phyloP scores from a whole-genome alignment of 2,329 filamentous ascomycete genomes.

The Sclerotiophoma versabilis region DNA sequence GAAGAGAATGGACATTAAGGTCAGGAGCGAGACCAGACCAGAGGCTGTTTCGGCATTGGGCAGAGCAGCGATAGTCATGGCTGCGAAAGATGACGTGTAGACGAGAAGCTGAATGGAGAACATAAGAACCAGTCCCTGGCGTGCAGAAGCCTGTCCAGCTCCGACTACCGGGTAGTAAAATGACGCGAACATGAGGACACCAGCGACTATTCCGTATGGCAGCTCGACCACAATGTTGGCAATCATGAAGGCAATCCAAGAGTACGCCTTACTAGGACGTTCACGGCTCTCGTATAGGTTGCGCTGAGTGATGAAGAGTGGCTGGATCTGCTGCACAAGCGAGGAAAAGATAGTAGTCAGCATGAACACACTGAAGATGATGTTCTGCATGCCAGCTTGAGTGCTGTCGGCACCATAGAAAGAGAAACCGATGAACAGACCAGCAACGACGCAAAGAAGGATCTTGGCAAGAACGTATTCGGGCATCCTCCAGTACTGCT shows the following conservation, averaged over 20 bases:
- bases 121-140: constrained; percentile 66
- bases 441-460: constrained; percentile 32
- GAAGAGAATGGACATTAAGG: constrained; percentile 54
- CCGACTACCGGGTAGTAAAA: constrained; percentile 68
- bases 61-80: constrained; percentile 75
- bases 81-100: constrained; percentile 74
- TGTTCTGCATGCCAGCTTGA: constrained; percentile 54
- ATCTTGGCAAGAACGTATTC: constrained; percentile 51
- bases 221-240: constrained; percentile 76
- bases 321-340: constrained; percentile 65
- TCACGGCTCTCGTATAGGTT: constrained; percentile 67
- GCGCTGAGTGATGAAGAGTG: constrained; percentile 65
- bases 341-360: constrained; percentile 53
- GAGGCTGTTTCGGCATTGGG: constrained; percentile 73
- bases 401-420: constrained; percentile 51
- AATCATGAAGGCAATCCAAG: constrained; percentile 75
- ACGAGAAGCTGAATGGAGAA: constrained; percentile 72
- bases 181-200: constrained; percentile 67
- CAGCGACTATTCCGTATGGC: constrained; percentile 69
- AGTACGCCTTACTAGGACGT: constrained; percentile 73
- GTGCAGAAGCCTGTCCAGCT: constrained; percentile 54
- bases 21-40: constrained; percentile 67
- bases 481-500: constrained; percentile 57
- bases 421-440: constrained; percentile 50
- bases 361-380: constrained; percentile 61